Evolutionary conservation across 2,329 filamentous ascomycete genomes (phyloP), one percentile per base, ranked within the genome.

Genomic region (Myriosclerotinia scirpicola): DNA sequence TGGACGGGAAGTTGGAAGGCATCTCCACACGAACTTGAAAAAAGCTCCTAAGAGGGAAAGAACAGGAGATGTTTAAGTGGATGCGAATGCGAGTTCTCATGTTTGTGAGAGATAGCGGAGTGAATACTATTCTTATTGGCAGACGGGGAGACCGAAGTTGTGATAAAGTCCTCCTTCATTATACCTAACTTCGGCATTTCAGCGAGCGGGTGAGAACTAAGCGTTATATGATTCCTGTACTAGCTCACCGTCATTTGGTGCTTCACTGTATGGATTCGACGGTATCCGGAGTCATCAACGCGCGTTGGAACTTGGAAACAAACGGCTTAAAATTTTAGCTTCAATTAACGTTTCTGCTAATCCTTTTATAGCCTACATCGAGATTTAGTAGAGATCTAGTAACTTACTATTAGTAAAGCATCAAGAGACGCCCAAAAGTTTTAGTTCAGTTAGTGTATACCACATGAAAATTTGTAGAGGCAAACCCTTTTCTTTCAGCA

Each of bases 1-100:
- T 30, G 8, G 17, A 40, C 50, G 58, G 64, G 64, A 66, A 66
- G 38, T 48, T 63, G 58, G 58, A 63, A 66, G 58, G 58, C 48
- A 63, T 63, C 22, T 63, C 64, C 64, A 63, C 48, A 65, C 55
- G 64, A 40, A 60, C 11, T 54, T 42, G 46, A 12, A 50, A 26
- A 61, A 44, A 59, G 40, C 14, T 17, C 36, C 44, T 3, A 53
- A 44, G 50, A 65, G 20, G 64, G 54, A 48, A 60, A 52, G 54
- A 50, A 65, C 46, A 59, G n/a, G 54, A 60, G 42, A 60, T 9
- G 14, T 59, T 60, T 34, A 6, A 48, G 56, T 60, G 56, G 56
- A 30, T 60, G 56, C 30, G 50, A 36, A 65, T 52, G 53, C 54
- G 30, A 65, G 44, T 36, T 54, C 58, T 48, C 20, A 56, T 56